These are phyloP conservation scores for Fusarium sp. DNA, from an alignment of 2,329 filamentous ascomycete species.

Conservation along the genomic window DNA sequence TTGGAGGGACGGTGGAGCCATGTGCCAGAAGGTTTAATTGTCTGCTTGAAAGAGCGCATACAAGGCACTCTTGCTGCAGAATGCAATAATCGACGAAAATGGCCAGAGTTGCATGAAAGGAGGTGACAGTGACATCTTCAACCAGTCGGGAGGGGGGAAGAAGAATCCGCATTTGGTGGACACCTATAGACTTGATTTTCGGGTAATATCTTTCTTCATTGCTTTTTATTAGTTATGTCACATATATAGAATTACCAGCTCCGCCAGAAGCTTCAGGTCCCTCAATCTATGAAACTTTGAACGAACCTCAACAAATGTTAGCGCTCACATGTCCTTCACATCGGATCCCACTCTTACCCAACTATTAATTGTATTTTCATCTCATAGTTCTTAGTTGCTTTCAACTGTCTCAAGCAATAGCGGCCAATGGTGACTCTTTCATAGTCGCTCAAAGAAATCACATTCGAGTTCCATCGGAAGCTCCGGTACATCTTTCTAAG, in stretches of 20 bases:
- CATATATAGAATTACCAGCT: neutral
- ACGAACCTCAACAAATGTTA: neutral
- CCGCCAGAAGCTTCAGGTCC: neutral
- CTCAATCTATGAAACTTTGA: neutral
- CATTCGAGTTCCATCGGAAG: neutral
- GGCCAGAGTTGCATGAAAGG: neutral
- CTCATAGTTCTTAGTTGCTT: rapidly evolving
- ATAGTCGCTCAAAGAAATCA: neutral
- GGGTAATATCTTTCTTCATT: neutral
- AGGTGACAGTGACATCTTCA: neutral
- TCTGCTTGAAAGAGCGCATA: neutral
- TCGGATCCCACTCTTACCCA: rapidly evolving
- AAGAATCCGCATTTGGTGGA: too few relatives aligned
- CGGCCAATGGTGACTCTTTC: neutral
- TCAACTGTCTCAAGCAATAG: neutral
- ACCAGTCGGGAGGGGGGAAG: neutral
- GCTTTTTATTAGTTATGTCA: neutral
- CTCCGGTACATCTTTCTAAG: neutral
- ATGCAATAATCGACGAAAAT: neutral
- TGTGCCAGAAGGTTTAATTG: neutral
- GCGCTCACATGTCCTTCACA: rapidly evolving
- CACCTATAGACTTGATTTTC: neutral
- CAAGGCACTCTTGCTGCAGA: neutral
- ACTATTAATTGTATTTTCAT: too few relatives aligned
- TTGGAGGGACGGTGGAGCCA: slow-evolving; percentile 7